phyloP scores from a whole-genome alignment of 2,329 filamentous ascomycete genomes.

The Parafenestella ontariensis region DNA sequence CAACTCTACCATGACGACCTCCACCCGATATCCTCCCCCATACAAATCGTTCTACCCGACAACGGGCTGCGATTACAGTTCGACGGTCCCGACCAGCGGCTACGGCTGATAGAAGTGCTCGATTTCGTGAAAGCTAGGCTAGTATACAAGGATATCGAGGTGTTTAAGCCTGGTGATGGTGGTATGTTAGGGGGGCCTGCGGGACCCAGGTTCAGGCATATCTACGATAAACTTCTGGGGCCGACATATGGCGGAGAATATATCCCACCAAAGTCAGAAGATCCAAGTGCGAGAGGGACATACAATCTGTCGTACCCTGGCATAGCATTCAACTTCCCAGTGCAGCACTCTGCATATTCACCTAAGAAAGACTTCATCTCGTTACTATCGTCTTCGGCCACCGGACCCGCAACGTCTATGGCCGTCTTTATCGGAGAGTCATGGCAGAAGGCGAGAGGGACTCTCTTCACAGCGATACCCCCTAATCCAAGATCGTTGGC shows the following conservation, averaged over 20 bases:
- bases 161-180: conserved; percentile 67
- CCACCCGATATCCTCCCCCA: conserved; percentile 75
- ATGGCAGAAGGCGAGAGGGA: conserved; percentile 82
- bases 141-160: conserved; percentile 80
- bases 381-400: conserved; percentile 78
- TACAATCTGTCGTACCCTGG: conserved; percentile 96
- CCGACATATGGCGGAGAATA: conserved; percentile 96
- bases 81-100: conserved; percentile 88
- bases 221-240: conserved; percentile 92
- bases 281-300: conserved; percentile 66
- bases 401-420: conserved; percentile 81
- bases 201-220: conserved; percentile 83
- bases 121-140: conserved; percentile 88
- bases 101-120: conserved; percentile 87
- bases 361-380: conserved; percentile 82
- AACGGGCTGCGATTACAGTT: conserved; percentile 93
- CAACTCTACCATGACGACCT: conserved; percentile 81
- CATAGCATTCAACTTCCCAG: conserved; percentile 88
- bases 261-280: conserved; percentile 66
- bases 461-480: conserved; percentile 77
- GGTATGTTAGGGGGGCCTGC: conserved; percentile 43
- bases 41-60: conserved; percentile 76
- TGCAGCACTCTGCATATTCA: conserved; percentile 77
- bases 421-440: conserved; percentile 89
- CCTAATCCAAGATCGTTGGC: conserved; percentile 76